Conservation (phyloP, 495 filamentous ascomycete species). For the Penicillium herquei region DNA sequence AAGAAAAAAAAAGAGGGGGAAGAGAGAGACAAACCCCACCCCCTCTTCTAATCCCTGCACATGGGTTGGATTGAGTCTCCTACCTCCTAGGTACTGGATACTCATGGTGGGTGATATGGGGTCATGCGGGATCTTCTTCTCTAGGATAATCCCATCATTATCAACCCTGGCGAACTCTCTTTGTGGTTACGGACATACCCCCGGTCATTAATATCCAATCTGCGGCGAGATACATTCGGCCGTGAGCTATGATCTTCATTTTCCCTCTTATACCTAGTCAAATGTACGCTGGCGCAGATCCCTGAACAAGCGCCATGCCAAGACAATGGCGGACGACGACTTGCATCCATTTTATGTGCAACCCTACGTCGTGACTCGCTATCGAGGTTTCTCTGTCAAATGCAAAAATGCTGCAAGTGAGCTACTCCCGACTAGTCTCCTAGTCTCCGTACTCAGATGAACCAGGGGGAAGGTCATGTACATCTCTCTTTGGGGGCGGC, state of each 20-base stretch:
- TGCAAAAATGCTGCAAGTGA: slow-evolving; percentile 10
- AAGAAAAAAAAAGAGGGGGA: no score
- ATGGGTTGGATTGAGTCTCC: slow-evolving; percentile 9
- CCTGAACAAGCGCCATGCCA: slow-evolving; percentile 40
- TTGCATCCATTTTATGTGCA: slow-evolving; percentile 20
- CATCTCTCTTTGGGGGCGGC: neutral
- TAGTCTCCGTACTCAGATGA: slow-evolving; percentile 1
- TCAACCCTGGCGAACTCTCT: no score
- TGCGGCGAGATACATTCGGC: slow-evolving; percentile 1
- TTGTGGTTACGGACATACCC: slow-evolving; percentile 5
- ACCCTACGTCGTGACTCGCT: slow-evolving; percentile 16
- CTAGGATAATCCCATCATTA: neutral
- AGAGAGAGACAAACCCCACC: slow-evolving; percentile 4
- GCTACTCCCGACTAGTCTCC: neutral
- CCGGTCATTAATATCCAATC: slow-evolving; percentile 7
- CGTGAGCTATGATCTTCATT: neutral
- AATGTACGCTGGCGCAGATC: slow-evolving; percentile 19
- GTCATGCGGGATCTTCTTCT: slow-evolving; percentile 4
- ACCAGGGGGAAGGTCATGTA: slow-evolving; percentile 7
- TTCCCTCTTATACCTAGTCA: neutral
- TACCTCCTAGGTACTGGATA: slow-evolving; percentile 8
- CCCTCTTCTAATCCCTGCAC: slow-evolving; percentile 34
- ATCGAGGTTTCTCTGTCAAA: slow-evolving; percentile 17
- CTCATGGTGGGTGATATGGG: neutral
- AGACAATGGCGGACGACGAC: slow-evolving; percentile 28